Conservation (phyloP, 139 green algal species). For the Coelastrella sp. region DNA sequence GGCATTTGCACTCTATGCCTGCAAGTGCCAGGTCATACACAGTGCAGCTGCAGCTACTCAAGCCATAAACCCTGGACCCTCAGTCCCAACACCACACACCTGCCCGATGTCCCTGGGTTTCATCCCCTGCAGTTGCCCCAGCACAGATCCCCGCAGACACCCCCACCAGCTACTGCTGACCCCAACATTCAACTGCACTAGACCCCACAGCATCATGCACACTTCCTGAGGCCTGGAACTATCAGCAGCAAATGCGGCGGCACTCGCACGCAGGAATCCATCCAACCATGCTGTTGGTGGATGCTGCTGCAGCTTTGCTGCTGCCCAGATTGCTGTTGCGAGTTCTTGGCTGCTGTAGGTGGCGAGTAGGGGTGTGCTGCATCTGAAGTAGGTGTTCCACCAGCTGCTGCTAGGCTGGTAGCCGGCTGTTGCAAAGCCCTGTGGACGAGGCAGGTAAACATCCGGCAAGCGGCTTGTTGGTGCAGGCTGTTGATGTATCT, state of each 20-base stretch:
- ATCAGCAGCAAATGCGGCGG: not conserved
- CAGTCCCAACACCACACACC: not conserved
- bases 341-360: not conserved
- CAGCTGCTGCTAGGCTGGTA: not conserved
- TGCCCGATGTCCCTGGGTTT: constrained; percentile 25
- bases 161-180: not conserved
- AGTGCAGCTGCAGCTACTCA: not conserved
- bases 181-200: constrained; percentile 6
- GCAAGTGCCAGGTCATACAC: no score
- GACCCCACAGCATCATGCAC: constrained; percentile 25
- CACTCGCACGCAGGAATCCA: not conserved
- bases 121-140: not conserved
- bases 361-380: not conserved
- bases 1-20: no score
- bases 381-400: not conserved
- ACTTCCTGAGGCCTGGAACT: constrained; percentile 26
- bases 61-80: not conserved
- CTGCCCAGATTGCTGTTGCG: constrained; percentile 27
- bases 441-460: not conserved
- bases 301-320: constrained; percentile 39
- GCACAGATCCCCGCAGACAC: not conserved
- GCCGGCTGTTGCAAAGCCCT: constrained; percentile 5
- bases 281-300: constrained; percentile 6
- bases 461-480: not conserved
- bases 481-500: no score